These are phyloP conservation scores for Leccinum solheimii DNA, from an alignment of 1,284 basidiomycete species.

Conservation along the genomic window DNA sequence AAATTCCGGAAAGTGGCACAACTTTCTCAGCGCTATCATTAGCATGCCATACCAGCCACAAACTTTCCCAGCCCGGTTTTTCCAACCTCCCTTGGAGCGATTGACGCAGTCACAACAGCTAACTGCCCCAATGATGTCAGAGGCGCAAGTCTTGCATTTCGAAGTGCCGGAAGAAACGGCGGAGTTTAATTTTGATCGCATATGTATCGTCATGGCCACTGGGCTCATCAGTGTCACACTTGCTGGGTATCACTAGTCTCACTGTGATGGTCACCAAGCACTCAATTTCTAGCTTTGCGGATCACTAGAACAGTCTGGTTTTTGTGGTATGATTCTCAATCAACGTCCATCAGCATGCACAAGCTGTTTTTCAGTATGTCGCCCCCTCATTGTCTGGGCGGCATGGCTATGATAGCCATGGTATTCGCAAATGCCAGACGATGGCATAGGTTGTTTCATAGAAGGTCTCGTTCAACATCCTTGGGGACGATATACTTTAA, in stretches of 20 bases:
- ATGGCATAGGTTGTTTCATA: not conserved
- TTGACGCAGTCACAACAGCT: no score
- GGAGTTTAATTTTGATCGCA: not conserved
- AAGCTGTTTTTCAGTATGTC: not conserved
- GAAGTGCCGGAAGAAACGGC: not conserved
- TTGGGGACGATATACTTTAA: not conserved
- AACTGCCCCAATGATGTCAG: no score
- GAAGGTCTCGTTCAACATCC: not conserved
- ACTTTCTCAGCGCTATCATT: not conserved
- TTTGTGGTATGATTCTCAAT: not conserved
- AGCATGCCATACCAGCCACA: not conserved
- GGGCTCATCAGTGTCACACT: not conserved
- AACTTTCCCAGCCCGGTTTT: not conserved
- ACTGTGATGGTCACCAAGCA: not conserved
- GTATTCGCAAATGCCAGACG: not conserved
- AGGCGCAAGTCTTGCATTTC: no score
- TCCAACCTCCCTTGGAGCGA: not conserved
- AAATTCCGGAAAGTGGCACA: not conserved
- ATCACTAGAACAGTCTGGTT: not conserved
- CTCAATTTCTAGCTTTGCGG: not conserved
- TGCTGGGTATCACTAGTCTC: not conserved
- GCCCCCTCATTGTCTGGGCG: not conserved
- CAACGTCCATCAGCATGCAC: not conserved
- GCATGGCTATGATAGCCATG: not conserved
- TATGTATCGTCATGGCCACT: not conserved